Percentiles rank a stretch among this genome's conserved stretches.
These are phyloP conservation scores for Westerdykella ornata DNA, from an alignment of 2,329 filamentous ascomycete species.

Conservation along the genomic window DNA sequence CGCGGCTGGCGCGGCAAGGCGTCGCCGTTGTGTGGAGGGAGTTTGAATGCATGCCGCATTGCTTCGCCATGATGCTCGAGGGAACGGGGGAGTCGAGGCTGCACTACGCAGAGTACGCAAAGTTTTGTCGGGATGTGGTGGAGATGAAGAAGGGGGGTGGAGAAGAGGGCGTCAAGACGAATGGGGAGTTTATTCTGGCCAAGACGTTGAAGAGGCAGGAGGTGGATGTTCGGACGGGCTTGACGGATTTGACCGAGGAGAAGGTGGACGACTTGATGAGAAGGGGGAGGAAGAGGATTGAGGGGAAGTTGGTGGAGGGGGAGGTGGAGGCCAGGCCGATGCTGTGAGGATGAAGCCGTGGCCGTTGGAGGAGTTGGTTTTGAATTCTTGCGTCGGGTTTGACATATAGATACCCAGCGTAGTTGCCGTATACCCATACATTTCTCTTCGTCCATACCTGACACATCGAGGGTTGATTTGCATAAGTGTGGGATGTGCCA, in stretches of 20 bases:
- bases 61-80: conserved; percentile 48
- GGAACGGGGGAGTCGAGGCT: conserved; percentile 19
- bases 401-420: too few species aligned
- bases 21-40: conserved; percentile 61
- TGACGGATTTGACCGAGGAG: conserved; percentile 29
- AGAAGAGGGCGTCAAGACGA: conserved; percentile 16
- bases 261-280: conserved; percentile 27
- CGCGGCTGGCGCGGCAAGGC: conserved; percentile 50
- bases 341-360: conserved; percentile 3
- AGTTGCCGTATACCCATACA: too few species aligned
- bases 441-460: too few species aligned
- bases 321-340: conserved; percentile 6
- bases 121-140: conserved; percentile 28
- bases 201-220: conserved; percentile 24
- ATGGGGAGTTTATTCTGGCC: conserved; percentile 22
- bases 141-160: too few species aligned
- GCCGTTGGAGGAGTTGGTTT: too few species aligned
- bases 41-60: conserved; percentile 76
- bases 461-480: too few species aligned
- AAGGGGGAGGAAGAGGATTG: conserved; percentile 8
- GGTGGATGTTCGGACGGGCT: conserved; percentile 19
- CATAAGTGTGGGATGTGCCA: too few species aligned
- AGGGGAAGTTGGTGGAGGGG: conserved; percentile 3
- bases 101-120: conserved; percentile 35
- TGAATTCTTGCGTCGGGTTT: too few species aligned